A percentile compares a stretch with the other conserved stretches of the same genome.
phyloP scores from a whole-genome alignment of 2,329 filamentous ascomycete species.

The Penicillium sclerotiorum region DNA sequence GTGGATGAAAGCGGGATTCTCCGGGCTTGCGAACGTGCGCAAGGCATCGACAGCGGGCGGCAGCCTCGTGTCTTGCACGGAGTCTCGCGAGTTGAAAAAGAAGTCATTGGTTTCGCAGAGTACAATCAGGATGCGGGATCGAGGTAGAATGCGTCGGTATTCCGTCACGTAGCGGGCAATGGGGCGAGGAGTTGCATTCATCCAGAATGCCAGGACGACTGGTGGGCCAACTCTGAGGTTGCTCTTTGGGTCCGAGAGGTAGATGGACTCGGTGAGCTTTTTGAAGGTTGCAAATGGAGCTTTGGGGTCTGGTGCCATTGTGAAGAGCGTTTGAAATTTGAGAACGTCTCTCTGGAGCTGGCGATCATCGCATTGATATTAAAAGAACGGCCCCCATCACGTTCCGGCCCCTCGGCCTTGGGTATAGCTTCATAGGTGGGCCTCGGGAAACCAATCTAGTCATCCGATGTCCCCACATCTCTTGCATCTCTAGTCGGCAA shows the following conservation, averaged over 20 bases:
- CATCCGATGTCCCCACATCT: too few species aligned
- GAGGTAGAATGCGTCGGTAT: constrained; percentile 48
- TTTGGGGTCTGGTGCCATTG: neutral
- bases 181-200: constrained; percentile 45
- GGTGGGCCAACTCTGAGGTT: neutral
- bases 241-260: neutral
- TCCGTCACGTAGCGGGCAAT: constrained; percentile 52
- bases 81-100: constrained; percentile 27
- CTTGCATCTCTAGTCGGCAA: too few species aligned
- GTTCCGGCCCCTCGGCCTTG: too few species aligned
- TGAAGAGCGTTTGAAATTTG: neutral
- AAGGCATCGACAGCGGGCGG: constrained; percentile 41
- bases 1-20: constrained; percentile 45
- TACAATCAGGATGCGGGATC: constrained; percentile 48
- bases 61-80: constrained; percentile 31
- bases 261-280: neutral
- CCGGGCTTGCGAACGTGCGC: constrained; percentile 23
- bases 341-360: too few species aligned
- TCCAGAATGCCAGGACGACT: constrained; percentile 2
- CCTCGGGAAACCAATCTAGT: too few species aligned
- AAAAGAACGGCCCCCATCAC: too few species aligned
- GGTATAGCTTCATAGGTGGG: too few species aligned
- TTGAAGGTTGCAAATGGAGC: constrained; percentile 7
- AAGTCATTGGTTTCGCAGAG: constrained; percentile 39
- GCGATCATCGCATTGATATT: too few species aligned